Conservation (phyloP, 2,329 filamentous ascomycete genomes). For the Aaosphaeria pasadenensis region DNA sequence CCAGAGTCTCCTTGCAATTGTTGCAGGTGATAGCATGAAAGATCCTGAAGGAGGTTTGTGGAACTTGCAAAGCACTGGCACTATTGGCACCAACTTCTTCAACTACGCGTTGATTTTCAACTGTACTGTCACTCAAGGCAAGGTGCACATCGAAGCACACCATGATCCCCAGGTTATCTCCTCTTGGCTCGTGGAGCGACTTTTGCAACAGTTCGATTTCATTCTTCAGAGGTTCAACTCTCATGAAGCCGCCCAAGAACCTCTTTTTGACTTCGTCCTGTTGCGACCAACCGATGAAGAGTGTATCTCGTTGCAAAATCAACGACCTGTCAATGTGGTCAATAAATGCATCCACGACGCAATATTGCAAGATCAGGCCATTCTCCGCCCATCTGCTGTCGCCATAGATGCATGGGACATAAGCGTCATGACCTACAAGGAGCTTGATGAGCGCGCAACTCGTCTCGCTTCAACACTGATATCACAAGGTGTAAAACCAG, state of each 20-base stretch:
- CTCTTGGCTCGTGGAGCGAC: slow-evolving; percentile 22
- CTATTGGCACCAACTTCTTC: slow-evolving; percentile 34
- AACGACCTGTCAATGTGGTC: slow-evolving; percentile 16
- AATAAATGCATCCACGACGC: slow-evolving; percentile 26
- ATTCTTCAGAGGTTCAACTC: slow-evolving; percentile 22
- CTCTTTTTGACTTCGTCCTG: slow-evolving; percentile 16
- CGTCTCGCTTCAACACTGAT: slow-evolving; percentile 22
- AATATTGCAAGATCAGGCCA: slow-evolving; percentile 21
- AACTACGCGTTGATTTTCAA: slow-evolving; percentile 35
- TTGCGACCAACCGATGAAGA: slow-evolving; percentile 18
- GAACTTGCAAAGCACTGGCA: slow-evolving; percentile 30
- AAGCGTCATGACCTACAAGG: slow-evolving; percentile 19
- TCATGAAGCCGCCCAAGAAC: slow-evolving; percentile 5
- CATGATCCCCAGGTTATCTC: slow-evolving; percentile 27
- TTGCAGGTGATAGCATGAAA: slow-evolving; percentile 25
- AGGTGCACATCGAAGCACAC: slow-evolving; percentile 25
- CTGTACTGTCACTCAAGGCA: slow-evolving; percentile 18
- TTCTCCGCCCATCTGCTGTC: slow-evolving; percentile 13
- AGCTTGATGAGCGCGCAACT: slow-evolving; percentile 25
- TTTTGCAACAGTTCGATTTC: slow-evolving; percentile 28
- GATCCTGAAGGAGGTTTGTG: slow-evolving; percentile 26
- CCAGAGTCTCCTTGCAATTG: slow-evolving; percentile 46
- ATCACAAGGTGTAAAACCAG: slow-evolving; percentile 19
- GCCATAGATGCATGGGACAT: slow-evolving; percentile 31
- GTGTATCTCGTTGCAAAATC: slow-evolving; percentile 23